These are phyloP conservation scores for Aspergillus aculeatinus DNA, from an alignment of 2,329 filamentous ascomycete species.

Conservation along the genomic window DNA sequence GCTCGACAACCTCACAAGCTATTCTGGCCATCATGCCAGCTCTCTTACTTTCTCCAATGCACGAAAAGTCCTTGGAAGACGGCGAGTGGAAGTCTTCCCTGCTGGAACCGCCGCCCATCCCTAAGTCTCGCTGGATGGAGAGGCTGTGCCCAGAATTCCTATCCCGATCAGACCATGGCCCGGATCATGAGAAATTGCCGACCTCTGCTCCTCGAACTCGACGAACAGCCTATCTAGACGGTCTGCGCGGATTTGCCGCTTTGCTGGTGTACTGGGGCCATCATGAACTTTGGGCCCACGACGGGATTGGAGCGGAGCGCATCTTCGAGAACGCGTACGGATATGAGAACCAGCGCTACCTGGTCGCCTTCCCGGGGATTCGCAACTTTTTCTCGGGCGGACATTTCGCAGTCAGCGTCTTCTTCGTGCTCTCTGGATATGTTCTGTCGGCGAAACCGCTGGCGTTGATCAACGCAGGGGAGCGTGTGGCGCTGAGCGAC, in stretches of 20 bases:
- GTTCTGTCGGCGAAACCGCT: slow-evolving; percentile 52
- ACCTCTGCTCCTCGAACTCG: slow-evolving; percentile 19
- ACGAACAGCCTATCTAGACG: slow-evolving; percentile 63
- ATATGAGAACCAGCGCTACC: slow-evolving; percentile 41
- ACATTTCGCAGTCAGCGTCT: slow-evolving; percentile 57
- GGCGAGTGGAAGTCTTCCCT: not conserved
- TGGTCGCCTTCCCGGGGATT: slow-evolving; percentile 57
- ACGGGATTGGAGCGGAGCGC: slow-evolving; percentile 33
- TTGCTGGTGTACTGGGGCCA: slow-evolving; percentile 66
- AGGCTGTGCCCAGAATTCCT: not conserved
- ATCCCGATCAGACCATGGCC: not conserved
- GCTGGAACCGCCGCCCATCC: not conserved
- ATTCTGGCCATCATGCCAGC: slow-evolving; percentile 1
- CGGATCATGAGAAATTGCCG: not conserved
- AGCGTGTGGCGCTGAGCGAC: slow-evolving; percentile 42
- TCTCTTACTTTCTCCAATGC: not conserved
- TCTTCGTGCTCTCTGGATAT: slow-evolving; percentile 56
- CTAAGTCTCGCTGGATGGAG: not conserved
- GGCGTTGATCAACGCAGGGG: slow-evolving; percentile 43
- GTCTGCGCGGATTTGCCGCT: slow-evolving; percentile 65
- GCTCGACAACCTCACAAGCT: not conserved
- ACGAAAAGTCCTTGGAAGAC: not conserved
- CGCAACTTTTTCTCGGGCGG: slow-evolving; percentile 62
- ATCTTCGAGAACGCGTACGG: slow-evolving; percentile 57
- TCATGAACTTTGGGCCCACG: slow-evolving; percentile 59